Base-by-base conservation (phyloP, 2,329 filamentous ascomycete genomes). In the Daldinia sp. region DNA sequence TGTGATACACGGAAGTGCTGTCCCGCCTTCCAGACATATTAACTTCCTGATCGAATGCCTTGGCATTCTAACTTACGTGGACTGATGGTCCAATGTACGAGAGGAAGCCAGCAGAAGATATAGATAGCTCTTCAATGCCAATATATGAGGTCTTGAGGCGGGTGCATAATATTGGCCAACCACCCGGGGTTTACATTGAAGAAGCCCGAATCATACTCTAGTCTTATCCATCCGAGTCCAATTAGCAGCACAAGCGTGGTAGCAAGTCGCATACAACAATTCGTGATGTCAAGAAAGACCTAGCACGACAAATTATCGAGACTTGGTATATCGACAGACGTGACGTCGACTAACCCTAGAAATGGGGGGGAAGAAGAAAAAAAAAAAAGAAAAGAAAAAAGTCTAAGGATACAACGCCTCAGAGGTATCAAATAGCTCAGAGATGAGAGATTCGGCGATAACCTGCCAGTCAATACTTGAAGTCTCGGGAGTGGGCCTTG, bases 1-100 rank as follows among this genome's bases (percentile, higher is more conserved):
- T 53, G 59, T 68, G 30, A 52, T 35, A 61, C 63, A 61, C 63
- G 65, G 65, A 43, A 60, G n/a, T 21, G 10, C 34, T 19, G 37
- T 66, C 45, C 59, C 59, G 65, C 35, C 30, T 59, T 39, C 48
- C 35, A 61, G 43, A 10, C 30, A 35, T 53, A 41, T 52, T 61
- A 60, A 47, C 47, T 61, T 55, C 49, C 17, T 57, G 25, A 55
- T 55, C 15, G 53, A 57, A 10, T 58, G 37, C 32, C 60, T 62
- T 61, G 61, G 54, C 53, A 59, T 41, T 54, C 30, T 49, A 45
- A 35, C 23, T 35, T 58, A 37, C 19, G 47, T 56, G 27, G n/a
- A n/a, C 47, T 27, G 45, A 45, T 41, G 58, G 52, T 23, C 51
- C 34, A 54, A 21, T 58, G 53, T 53, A 47, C 49, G 21, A 45